phyloP scores from a whole-genome alignment of 371 early-diverging fungal species.

The Mucor mucedo region DNA sequence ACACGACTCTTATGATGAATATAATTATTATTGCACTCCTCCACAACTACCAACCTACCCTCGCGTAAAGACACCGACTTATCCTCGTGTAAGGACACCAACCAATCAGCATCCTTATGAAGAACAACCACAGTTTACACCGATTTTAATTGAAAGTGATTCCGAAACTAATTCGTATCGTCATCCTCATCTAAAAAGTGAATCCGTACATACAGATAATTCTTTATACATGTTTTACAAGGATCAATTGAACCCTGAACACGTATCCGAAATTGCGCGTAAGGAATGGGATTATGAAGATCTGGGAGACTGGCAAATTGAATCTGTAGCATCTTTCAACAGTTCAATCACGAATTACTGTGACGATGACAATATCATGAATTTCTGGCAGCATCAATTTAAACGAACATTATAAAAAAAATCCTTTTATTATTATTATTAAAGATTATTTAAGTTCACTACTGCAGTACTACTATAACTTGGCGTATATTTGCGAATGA shows the following conservation, averaged over 20 bases:
- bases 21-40: not conserved
- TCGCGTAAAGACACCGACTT: not conserved
- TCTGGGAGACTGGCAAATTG: slow-evolving; percentile 4
- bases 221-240: not conserved
- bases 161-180: not conserved
- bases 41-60: not conserved
- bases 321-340: not conserved
- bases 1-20: not conserved
- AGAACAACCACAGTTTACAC: not conserved
- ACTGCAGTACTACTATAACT: slow-evolving; percentile 38
- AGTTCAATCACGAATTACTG: not conserved
- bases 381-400: slow-evolving; percentile 13
- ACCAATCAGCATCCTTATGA: not conserved
- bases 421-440: not conserved
- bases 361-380: not conserved
- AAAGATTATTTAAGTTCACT: slow-evolving; percentile 2
- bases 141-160: not conserved
- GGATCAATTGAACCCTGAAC: not conserved
- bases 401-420: slow-evolving; percentile 4
- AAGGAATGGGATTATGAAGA: not conserved
- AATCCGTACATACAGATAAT: not conserved
- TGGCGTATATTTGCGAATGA: slow-evolving; percentile 71
- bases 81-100: not conserved
- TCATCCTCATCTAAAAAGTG: too few relatives aligned
- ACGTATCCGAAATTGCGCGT: too few relatives aligned